These are phyloP conservation scores for Lotus japonicus DNA, from an alignment of 306 rosid species.

Conservation along the genomic window DNA sequence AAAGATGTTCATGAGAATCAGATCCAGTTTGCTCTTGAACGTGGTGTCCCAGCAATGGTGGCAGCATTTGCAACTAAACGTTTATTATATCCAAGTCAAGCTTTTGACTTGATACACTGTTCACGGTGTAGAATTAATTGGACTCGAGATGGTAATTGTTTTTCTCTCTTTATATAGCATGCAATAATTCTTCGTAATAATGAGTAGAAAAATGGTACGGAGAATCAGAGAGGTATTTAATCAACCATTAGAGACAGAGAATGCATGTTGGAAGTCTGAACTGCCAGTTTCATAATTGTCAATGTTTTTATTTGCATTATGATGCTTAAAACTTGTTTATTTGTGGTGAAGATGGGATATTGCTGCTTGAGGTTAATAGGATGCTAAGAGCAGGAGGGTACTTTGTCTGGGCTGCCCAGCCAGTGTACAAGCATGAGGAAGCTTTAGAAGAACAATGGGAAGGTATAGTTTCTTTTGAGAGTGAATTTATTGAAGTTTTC, in stretches of 20 bases:
- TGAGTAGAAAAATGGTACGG: background rate
- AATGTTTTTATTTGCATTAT: background rate
- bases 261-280: constrained; percentile 1
- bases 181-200: constrained; percentile 9
- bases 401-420: constrained; percentile 99
- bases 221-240: constrained; percentile 7
- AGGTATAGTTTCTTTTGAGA: constrained; percentile 41
- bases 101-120: constrained; percentile 90
- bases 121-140: constrained; percentile 94
- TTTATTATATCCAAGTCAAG: constrained; percentile 82
- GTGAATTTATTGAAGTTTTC: constrained; percentile 1
- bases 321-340: constrained; percentile 12
- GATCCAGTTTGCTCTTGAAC: constrained; percentile 96
- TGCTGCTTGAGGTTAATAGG: constrained; percentile 91
- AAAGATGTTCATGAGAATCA: constrained; percentile 97
- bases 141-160: constrained; percentile 78
- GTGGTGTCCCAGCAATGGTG: constrained; percentile 97
- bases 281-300: background rate
- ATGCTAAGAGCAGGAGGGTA: constrained; percentile 93
- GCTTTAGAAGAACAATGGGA: constrained; percentile 89
- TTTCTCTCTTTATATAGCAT: constrained; percentile 6
- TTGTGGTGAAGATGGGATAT: constrained; percentile 79
- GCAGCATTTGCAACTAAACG: constrained; percentile 88
- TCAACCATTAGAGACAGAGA: background rate
- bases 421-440: constrained; percentile 94